Percentiles rank a stretch among this genome's conserved stretches.
Conservation (phyloP, 2,329 filamentous ascomycete species). For the Calonectria ilicicola region DNA sequence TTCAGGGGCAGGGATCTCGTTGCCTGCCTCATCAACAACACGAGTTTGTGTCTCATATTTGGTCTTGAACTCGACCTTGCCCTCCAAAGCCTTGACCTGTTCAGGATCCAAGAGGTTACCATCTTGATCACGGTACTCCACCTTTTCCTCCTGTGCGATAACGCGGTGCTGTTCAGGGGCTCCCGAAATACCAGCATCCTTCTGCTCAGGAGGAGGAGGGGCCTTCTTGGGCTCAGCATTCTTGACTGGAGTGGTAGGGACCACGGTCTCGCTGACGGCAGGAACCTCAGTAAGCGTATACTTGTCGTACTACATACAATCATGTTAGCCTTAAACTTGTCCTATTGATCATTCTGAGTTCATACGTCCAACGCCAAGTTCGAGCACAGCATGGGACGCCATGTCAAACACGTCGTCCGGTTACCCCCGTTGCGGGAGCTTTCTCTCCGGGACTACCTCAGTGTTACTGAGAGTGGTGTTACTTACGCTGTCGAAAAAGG, state of each 20-base stretch:
- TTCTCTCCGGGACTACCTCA: slow-evolving; percentile 49
- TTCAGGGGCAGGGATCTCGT: slow-evolving; percentile 71
- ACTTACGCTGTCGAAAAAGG: slow-evolving; percentile 88
- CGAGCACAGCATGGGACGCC: slow-evolving; percentile 21
- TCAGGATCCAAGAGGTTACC: slow-evolving; percentile 89
- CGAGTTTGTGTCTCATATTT: slow-evolving; percentile 95
- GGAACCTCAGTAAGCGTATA: slow-evolving; percentile 51
- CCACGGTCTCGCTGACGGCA: slow-evolving; percentile 41
- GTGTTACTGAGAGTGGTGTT: slow-evolving; percentile 57
- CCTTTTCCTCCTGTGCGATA: slow-evolving; percentile 76
- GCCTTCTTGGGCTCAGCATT: slow-evolving; percentile 42
- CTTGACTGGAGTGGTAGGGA: slow-evolving; percentile 44
- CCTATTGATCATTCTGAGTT: background rate
- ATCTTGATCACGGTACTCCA: slow-evolving; percentile 95
- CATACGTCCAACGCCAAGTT: slow-evolving; percentile 20
- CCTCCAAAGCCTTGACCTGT: slow-evolving; percentile 85
- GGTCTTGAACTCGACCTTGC: slow-evolving; percentile 95
- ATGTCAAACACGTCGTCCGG: slow-evolving; percentile 16
- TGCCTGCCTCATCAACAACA: slow-evolving; percentile 82
- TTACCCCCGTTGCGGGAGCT: slow-evolving; percentile 43
- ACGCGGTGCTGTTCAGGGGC: slow-evolving; percentile 63
- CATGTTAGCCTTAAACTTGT: slow-evolving; percentile 29
- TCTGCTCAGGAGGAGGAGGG: slow-evolving; percentile 39
- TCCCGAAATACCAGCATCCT: slow-evolving; percentile 57
- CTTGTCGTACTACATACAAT: slow-evolving; percentile 58